Base-by-base conservation (phyloP, 1,284 basidiomycete species). In the Sutorius eximius region DNA sequence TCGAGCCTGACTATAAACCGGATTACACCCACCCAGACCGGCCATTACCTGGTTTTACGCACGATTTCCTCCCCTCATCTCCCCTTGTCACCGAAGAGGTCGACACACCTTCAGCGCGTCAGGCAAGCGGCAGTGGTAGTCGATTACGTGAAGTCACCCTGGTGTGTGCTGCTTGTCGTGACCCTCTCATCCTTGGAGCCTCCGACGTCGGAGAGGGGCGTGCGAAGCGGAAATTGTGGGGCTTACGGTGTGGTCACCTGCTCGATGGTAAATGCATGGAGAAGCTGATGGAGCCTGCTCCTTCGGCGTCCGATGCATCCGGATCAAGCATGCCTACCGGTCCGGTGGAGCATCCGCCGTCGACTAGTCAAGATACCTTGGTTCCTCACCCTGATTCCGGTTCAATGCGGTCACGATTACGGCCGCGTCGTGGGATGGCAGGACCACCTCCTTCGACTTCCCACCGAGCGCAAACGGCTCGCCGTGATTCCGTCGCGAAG, bases 251-350 rank as follows among this genome's bases (percentile, higher is more conserved):
- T 54, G 88, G 88, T 0, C 88, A 91, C 63, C 71, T 91, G 61
- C 76, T 91, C 3, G 89, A 91, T 60, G 89, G 87, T 43, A 86
- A 85, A 65, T 91, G 88, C 60, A 69, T 86, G 5, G 77, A 78
- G 53, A 73, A 76, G 58, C 57, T 89, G 43, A 82, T 82, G 63
- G 70, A 73, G 24, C 86, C 86, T 1, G 44, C 53, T 4, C 42
- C 45, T 27, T 46, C 55, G 12, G 43, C 34, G 30, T 18, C 63
- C n/a, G 60, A 65, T 18, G 51, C 53, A 16, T 36, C 46, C 15
- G 62, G 58, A 48, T 56, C 60, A 30, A 75, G 73, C 16, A 42
- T 48, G 37, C 15, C n/a, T 33, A 15, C 38, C 24, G 61, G 52
- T 1, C 33, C 43, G n/a, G 47, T 13, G 29, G 52, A 49, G n/a